Percentiles rank a stretch among this genome's conserved stretches.
These are phyloP conservation scores for Alternaria incomplexa DNA, from an alignment of 2,329 filamentous ascomycete genomes.

Conservation along the genomic window DNA sequence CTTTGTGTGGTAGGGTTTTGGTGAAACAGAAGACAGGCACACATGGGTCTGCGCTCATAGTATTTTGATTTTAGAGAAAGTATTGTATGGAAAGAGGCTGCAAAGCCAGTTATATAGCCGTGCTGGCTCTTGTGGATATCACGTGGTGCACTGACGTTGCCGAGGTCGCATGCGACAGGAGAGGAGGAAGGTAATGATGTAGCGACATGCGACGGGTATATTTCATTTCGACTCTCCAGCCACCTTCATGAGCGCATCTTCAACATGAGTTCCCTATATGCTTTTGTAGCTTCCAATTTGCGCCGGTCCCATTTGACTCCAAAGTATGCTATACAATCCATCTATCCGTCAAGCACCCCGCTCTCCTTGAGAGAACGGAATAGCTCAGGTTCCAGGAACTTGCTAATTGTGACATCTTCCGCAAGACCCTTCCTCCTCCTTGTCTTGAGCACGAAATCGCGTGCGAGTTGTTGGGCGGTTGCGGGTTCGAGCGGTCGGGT, in stretches of 20 bases:
- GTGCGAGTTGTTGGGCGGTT: slow-evolving; percentile 82
- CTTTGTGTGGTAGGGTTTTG: background rate
- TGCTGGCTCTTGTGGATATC: background rate
- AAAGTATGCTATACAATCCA: slow-evolving; percentile 17
- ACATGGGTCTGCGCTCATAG: accelerated
- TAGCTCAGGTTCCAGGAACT: slow-evolving; percentile 94
- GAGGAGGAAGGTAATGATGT: background rate
- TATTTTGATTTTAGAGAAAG: background rate
- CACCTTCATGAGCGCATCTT: background rate
- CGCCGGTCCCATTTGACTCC: slow-evolving; percentile 13
- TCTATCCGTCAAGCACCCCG: slow-evolving; percentile 73
- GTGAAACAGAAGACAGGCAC: background rate
- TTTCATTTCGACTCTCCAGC: slow-evolving; percentile 3
- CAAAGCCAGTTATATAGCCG: background rate
- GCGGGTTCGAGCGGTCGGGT: slow-evolving; percentile 87
- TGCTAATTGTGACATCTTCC: slow-evolving; percentile 94
- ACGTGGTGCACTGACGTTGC: background rate
- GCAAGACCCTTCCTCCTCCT: slow-evolving; percentile 89
- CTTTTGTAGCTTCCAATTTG: slow-evolving; percentile 1
- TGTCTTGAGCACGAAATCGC: slow-evolving; percentile 97
- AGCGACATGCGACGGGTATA: slow-evolving; percentile 5
- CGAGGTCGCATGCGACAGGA: background rate
- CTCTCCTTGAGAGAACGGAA: slow-evolving; percentile 88
- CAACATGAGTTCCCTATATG: background rate
- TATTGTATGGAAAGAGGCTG: too few species aligned